Evolutionary conservation across 257 asterid genomes (phyloP), one percentile per base, ranked within the genome.

Genomic region (Rehmannia glutinosa): DNA sequence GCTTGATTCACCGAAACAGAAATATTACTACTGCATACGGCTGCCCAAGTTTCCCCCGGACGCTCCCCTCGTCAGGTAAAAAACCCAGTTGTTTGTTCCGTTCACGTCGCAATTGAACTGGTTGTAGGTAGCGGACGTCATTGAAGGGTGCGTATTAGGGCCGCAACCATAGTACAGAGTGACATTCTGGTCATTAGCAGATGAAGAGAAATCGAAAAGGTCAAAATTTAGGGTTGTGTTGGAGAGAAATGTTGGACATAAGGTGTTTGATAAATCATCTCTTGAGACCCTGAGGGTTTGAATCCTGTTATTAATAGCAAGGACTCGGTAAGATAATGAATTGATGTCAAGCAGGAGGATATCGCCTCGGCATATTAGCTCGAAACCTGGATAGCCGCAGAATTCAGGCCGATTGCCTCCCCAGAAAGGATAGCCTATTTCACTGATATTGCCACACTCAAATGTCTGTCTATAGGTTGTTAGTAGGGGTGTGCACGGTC

Each of bases 331-430:
- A 3, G 1, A 0, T 4, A 17, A 4, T 2, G 81, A 61, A 46
- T 51, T 64, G 38, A 74, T 61, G 25, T 38, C n/a, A 12, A 85
- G 51, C 1, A 11, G 4, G 0, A 80, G 72, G 38, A 45, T 51
- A 9, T 3, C 15, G 3, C 1, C 20, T 6, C 23, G 66, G 65
- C 95, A 87, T 0, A 1, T 35, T 35, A 84, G 66, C 71, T 75
- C 36, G 65, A 87, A 87, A 6, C 83, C 86, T 0, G 86, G 86
- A 43, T 69, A 46, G 0, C 91, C 87, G 33, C 91, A 87, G 15
- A 20, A 35, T 0, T 0, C 17, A 0, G 87, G 80, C 2, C 78
- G 71, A 0, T 3, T 1, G 1, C 64, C 82, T 4, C 84, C 84
- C 70, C n/a, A n/a, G n/a, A n/a, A n/a, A n/a, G n/a, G n/a, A n/a